Evolutionary conservation across 1,284 basidiomycete species (phyloP), one percentile per base, ranked within the genome.

Genomic region (Baeospora myosura): DNA sequence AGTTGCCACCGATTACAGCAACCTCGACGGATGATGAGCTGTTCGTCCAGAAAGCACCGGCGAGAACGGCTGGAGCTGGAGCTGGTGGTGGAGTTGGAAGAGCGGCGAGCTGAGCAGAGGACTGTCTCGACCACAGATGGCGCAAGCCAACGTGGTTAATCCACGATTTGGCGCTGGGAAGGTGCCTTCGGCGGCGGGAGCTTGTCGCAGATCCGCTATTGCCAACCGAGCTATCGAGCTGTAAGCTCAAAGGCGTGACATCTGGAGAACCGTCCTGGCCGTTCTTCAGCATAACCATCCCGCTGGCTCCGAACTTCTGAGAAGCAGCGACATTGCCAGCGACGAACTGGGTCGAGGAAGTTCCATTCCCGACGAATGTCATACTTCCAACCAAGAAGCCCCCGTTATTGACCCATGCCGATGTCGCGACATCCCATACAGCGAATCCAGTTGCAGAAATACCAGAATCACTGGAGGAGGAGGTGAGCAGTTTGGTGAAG

Each of bases 11-110:
- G 38, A 98, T 68, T 49, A 97, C 78, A 28, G 78, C 80, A 34
- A 90, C 64, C 47, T 87, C 72, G 32, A 69, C 66, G 3, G 72
- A 72, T 4, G 78, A 76, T 1, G 81, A 78, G 29, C 70, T 71
- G 55, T 96, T 96, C 12, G 78, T 84, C 88, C 89, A 98, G 68
- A 94, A 98, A 2, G 78, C 76, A 25, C 90, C 94, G 0, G 89
- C 75, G 31, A 96, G 71, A 43, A 97, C 79, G 23, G 91, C 81
- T 1, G 92, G 89, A 1, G 88, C 81, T 0, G 75, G 64, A 1
- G 77, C 70, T 1, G 78, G 61, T 21, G 73, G 66, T 0, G 69
- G 47, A 14, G 76, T 45, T 5, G 86, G 83, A 11, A 89, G 72
- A 2, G 72, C 58, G 1, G 68, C 50, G 14, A 71, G 57, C 26